Percentiles rank a stretch among this genome's conserved stretches.
Evolutionary conservation across 2,329 filamentous ascomycete genomes (phyloP).

Genomic region (Leptoxyphium fumago): DNA sequence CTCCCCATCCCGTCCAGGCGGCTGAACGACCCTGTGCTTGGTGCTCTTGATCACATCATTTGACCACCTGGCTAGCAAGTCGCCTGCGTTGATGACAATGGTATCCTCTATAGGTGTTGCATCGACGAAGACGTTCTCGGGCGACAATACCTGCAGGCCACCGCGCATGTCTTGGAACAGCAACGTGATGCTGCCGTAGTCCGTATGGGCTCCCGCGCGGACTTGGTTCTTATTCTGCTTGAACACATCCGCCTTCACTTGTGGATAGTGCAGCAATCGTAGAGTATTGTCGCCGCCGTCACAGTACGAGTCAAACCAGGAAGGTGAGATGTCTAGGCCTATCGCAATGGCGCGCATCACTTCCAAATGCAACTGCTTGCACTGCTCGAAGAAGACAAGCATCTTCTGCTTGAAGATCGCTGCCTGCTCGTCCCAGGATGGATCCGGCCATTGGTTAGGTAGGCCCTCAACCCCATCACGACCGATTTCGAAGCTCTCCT

Average conservation of each 20-base stretch:
- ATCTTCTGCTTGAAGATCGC: conserved; percentile 59
- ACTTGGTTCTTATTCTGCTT: conserved; percentile 33
- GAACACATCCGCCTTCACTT: conserved; percentile 43
- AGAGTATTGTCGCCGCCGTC: conserved; percentile 53
- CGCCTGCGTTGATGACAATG: conserved; percentile 79
- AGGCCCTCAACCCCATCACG: conserved; percentile 43
- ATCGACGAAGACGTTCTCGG: conserved; percentile 61
- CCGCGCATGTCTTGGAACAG: conserved; percentile 42
- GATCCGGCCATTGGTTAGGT: conserved; percentile 63
- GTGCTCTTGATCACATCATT: conserved; percentile 88
- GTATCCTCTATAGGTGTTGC: conserved; percentile 69
- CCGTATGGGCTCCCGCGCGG: conserved; percentile 64
- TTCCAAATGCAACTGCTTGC: conserved; percentile 58
- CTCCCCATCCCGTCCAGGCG: conserved; percentile 41
- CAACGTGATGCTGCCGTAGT: conserved; percentile 41
- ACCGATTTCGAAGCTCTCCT: conserved; percentile 48
- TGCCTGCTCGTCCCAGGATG: conserved; percentile 20
- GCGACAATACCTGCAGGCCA: conserved; percentile 49
- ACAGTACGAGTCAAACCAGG: conserved; percentile 64
- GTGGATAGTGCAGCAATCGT: conserved; percentile 35
- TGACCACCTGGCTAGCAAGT: conserved; percentile 73
- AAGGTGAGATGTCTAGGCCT: conserved; percentile 51
- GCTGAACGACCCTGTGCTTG: conserved; percentile 79
- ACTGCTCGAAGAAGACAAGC: conserved; percentile 58
- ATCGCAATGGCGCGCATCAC: conserved; percentile 50